A percentile compares a stretch with the other conserved stretches of the same genome.
These are phyloP conservation scores for Camellia granthamiana DNA, from an alignment of 148 eudicot species.

Conservation along the genomic window DNA sequence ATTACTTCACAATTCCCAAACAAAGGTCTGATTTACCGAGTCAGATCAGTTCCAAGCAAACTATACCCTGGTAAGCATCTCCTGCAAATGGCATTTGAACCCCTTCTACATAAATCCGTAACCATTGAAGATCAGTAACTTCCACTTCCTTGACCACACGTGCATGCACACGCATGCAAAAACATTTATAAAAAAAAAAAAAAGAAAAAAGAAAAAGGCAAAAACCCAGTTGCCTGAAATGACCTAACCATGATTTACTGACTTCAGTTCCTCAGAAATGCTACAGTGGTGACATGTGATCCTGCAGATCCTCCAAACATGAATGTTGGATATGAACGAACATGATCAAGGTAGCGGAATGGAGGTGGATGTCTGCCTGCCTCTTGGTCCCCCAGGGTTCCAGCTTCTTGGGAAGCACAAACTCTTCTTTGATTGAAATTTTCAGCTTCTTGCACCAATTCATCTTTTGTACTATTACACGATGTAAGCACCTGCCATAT, in stretches of 20 bases:
- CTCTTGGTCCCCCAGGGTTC: conserved; percentile 36
- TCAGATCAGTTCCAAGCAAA: neutral
- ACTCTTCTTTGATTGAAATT: conserved; percentile 60
- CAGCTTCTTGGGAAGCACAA: conserved; percentile 35
- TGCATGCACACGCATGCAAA: neutral
- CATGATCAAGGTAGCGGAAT: conserved; percentile 77
- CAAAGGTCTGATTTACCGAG: neutral
- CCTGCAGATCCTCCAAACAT: conserved; percentile 96
- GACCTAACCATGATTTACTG: neutral
- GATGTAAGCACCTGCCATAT: conserved; percentile 79
- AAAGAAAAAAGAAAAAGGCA: neutral
- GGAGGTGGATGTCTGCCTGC: conserved; percentile 29
- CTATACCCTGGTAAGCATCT: neutral
- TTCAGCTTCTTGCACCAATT: conserved; percentile 81
- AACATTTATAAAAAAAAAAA: neutral
- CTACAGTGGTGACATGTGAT: conserved; percentile 90
- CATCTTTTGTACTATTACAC: conserved; percentile 94
- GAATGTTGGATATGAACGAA: conserved; percentile 87
- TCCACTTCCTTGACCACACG: neutral
- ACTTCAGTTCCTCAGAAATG: conserved; percentile 65
- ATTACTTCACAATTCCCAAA: too few species aligned
- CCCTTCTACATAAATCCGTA: neutral
- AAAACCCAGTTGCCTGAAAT: conserved; percentile 13
- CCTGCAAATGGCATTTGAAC: neutral
- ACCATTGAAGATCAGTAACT: conserved; percentile 1